Percentiles rank a stretch among this genome's conserved stretches.
Conservation (phyloP, 345 rosid genomes). For the Eucalyptus shirleyi region DNA sequence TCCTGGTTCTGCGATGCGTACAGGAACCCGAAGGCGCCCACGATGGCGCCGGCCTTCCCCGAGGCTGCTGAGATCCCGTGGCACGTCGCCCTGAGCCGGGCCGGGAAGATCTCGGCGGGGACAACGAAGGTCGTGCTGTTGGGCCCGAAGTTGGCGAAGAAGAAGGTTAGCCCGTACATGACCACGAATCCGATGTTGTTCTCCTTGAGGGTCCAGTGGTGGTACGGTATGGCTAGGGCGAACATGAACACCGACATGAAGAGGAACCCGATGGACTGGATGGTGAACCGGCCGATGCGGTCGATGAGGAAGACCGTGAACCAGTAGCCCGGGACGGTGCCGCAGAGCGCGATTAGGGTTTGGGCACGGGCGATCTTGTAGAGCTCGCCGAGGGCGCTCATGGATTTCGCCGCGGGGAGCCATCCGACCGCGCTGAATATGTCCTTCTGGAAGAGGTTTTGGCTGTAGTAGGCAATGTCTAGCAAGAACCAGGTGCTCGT, state of each 20-base stretch:
- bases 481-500: slow-evolving; percentile 4
- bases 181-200: neutral
- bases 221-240: slow-evolving; percentile 9
- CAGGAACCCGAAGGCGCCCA: slow-evolving; percentile 2
- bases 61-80: slow-evolving; percentile 8
- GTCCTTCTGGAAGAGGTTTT: slow-evolving; percentile 15
- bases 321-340: slow-evolving; percentile 17
- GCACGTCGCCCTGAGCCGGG: neutral
- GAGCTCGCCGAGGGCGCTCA: slow-evolving; percentile 10
- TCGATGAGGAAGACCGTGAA: slow-evolving; percentile 9
- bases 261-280: slow-evolving; percentile 9
- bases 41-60: neutral
- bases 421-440: slow-evolving; percentile 9
- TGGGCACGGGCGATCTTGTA: neutral
- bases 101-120: slow-evolving; percentile 1
- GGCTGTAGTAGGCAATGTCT: slow-evolving; percentile 8
- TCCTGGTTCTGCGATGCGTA: neutral
- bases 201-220: neutral
- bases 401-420: neutral
- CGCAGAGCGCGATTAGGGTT: slow-evolving; percentile 4
- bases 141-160: slow-evolving; percentile 6
- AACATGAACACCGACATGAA: slow-evolving; percentile 14
- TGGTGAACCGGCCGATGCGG: slow-evolving; percentile 5
- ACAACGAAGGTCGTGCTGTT: slow-evolving; percentile 2
- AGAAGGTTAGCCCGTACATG: neutral